A percentile compares a stretch with the other conserved stretches of the same genome.
Evolutionary conservation across 257 asterid genomes (phyloP).

Genomic region (Solanum lycopersicoides): DNA sequence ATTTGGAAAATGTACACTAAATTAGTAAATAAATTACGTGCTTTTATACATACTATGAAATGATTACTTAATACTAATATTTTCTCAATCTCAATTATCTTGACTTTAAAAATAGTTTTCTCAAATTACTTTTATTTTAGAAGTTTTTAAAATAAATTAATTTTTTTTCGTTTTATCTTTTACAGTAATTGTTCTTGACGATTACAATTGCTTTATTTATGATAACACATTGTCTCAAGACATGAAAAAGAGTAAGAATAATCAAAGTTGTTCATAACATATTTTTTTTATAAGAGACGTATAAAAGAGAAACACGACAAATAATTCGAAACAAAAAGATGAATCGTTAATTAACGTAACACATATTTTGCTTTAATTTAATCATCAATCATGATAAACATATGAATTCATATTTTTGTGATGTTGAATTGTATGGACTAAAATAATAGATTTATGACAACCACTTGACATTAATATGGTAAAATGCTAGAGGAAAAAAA

Average conservation of each 20-base stretch:
- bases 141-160: neutral
- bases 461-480: neutral
- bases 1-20: neutral
- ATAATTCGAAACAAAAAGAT: neutral
- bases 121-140: neutral
- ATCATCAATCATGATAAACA: neutral
- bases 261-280: neutral
- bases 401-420: neutral
- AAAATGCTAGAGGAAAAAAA: neutral
- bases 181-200: neutral
- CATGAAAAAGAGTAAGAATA: no score
- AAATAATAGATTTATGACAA: neutral
- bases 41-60: neutral
- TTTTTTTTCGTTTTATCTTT: neutral
- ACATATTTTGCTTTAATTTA: neutral
- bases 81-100: neutral
- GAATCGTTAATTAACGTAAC: neutral
- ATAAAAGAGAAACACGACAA: no score
- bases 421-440: neutral
- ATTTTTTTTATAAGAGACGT: no score
- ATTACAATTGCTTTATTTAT: neutral
- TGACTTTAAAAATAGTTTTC: neutral
- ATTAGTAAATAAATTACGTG: neutral
- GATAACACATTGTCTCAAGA: neutral
- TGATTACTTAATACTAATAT: neutral